Conservation (phyloP, 805 yeast genomes). For the Kuraishia ogatae region DNA sequence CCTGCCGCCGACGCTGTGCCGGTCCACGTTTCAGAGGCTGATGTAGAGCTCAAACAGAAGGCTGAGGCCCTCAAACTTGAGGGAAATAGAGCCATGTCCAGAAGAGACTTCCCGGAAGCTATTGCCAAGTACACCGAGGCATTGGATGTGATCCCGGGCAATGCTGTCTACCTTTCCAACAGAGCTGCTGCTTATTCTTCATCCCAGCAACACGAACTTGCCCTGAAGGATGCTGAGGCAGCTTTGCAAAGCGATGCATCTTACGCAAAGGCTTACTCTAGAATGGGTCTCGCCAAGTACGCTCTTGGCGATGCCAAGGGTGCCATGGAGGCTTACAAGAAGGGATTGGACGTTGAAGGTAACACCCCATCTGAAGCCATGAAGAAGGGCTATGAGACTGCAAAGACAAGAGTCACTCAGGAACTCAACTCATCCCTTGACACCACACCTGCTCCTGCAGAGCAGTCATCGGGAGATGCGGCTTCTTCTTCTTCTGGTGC, state of each 20-base stretch:
- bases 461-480: slow-evolving; percentile 13
- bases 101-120: slow-evolving; percentile 62
- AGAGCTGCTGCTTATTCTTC: slow-evolving; percentile 97
- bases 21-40: slow-evolving; percentile 34
- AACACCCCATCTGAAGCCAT: slow-evolving; percentile 77
- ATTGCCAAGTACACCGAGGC: slow-evolving; percentile 76
- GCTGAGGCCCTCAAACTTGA: slow-evolving; percentile 83
- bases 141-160: slow-evolving; percentile 54
- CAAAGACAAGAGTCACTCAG: slow-evolving; percentile 78
- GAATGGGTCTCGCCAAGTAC: slow-evolving; percentile 89
- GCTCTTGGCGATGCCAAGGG: slow-evolving; percentile 92
- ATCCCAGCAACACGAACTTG: slow-evolving; percentile 59
- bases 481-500: slow-evolving; percentile 19
- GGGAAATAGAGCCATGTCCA: slow-evolving; percentile 88
- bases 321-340: slow-evolving; percentile 82
- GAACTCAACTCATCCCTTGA: slow-evolving; percentile 41
- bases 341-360: slow-evolving; percentile 84
- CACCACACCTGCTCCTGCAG: slow-evolving; percentile 6
- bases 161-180: slow-evolving; percentile 83
- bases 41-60: slow-evolving; percentile 47
- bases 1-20: slow-evolving; percentile 20
- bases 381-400: slow-evolving; percentile 90
- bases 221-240: slow-evolving; percentile 73
- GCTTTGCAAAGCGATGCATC: slow-evolving; percentile 73
- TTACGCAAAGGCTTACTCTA: slow-evolving; percentile 89